A percentile compares a stretch with the other conserved stretches of the same genome.
These are phyloP conservation scores for Fraxinus angustifolia DNA, from an alignment of 305 asterid species.

Conservation along the genomic window DNA sequence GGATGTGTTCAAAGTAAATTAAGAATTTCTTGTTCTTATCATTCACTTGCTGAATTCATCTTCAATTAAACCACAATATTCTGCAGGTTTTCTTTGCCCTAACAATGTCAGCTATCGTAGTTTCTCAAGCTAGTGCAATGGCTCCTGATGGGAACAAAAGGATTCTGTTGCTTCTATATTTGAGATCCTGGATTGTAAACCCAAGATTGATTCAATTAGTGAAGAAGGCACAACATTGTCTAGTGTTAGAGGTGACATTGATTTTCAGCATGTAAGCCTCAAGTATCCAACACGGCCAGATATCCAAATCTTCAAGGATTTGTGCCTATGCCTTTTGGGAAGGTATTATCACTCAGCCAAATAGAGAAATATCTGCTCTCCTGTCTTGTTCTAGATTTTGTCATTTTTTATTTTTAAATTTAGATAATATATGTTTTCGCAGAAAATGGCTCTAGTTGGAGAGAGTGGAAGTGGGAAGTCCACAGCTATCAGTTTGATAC, in stretches of 20 bases:
- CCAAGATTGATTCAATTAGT: constrained; percentile 47
- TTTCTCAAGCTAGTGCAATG: constrained; percentile 32
- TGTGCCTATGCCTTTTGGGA: constrained; percentile 50
- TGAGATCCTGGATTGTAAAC: constrained; percentile 43
- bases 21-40: background rate
- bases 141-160: constrained; percentile 47
- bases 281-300: constrained; percentile 55
- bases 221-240: constrained; percentile 33
- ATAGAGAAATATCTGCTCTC: background rate
- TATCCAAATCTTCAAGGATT: constrained; percentile 40
- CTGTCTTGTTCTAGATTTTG: background rate
- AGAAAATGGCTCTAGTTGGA: constrained; percentile 59
- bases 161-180: constrained; percentile 48
- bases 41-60: background rate
- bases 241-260: constrained; percentile 41
- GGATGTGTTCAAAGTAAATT: constrained; percentile 44
- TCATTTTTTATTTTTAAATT: background rate
- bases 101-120: constrained; percentile 41
- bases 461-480: constrained; percentile 54
- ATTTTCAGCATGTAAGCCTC: constrained; percentile 43
- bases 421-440: constrained; percentile 2
- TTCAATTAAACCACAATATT: background rate
- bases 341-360: constrained; percentile 33
- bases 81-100: constrained; percentile 61
- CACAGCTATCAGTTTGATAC: constrained; percentile 36